Evolutionary conservation across 352 stramenopile genomes (phyloP), one percentile per base, ranked within the genome.

Genomic region (Lagenidium sp.): DNA sequence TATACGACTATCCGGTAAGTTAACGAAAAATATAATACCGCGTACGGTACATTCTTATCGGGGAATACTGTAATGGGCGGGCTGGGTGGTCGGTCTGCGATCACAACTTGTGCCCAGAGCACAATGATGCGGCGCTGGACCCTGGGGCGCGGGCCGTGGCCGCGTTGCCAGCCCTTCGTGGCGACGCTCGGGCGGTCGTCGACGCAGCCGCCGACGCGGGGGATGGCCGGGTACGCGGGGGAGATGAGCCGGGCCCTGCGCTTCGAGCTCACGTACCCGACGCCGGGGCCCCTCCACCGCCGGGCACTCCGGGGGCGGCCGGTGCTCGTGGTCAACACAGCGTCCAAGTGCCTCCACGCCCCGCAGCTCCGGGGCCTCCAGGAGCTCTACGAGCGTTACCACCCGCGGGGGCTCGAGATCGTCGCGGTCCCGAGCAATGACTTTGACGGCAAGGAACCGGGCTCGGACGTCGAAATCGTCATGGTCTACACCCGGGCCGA

Each of bases 251-350:
- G 65, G 23, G 47, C 64, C 18, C 43, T 83, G 30, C 53, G 32
- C 31, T 83, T 83, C 36, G 52, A 60, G 22, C 70, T 56, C 30
- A 57, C 68, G n/a, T 59, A 70, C 20, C 67, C 71, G 8, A 18
- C 47, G 6, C 20, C 44, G 10, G 50, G 50, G 7, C 44, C 54
- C 16, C 60, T 87, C 25, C 55, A 50, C 23, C 50, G 57, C 3
- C 16, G 32, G 20, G 57, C 63, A 10, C 70, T 88, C 16, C 44
- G 36, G 34, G 50, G 61, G 29, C 74, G 72, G 36, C 62, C 69
- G 2, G 44, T 73, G 42, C 57, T 88, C 10, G 72, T 88, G 32
- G 65, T 80, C 38, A 88, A 88, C 55, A 88, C 75, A 23, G 75
- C 75, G 42, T 85, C 75, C 2, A 63, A 74, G 50, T 88, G 75